Conservation (phyloP, 495 filamentous ascomycete genomes). For the Copromyces sp. region DNA sequence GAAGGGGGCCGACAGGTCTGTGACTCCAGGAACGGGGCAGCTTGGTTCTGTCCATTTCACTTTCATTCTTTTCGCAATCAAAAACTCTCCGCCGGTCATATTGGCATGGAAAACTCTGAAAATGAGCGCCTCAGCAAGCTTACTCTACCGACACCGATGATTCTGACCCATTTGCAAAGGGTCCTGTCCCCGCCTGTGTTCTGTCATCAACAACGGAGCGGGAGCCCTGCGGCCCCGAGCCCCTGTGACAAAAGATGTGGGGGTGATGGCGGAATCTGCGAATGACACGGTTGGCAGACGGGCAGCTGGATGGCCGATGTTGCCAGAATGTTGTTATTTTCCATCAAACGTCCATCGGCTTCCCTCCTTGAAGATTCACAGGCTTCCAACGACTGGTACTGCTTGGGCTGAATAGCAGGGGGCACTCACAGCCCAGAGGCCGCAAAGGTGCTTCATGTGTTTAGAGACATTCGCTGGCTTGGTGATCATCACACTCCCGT, state of each 20-base stretch:
- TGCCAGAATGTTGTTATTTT: conserved; percentile 27
- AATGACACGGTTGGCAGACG: neutral
- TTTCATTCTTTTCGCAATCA: neutral
- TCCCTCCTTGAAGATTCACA: neutral
- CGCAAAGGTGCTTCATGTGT: neutral
- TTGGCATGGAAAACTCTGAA: neutral
- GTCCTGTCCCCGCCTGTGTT: neutral
- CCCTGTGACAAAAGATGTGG: conserved; percentile 13
- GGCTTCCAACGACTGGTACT: neutral
- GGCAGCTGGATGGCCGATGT: conserved; percentile 7
- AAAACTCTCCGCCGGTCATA: neutral
- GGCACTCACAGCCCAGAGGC: neutral
- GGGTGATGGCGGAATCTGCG: conserved; percentile 12
- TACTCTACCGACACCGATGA: neutral
- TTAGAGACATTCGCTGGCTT: neutral
- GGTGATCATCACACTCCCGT: neutral
- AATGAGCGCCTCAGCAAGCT: neutral
- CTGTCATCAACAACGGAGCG: neutral
- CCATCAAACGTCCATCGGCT: neutral
- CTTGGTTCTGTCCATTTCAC: neutral
- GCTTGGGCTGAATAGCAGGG: neutral
- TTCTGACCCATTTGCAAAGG: neutral
- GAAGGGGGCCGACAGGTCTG: neutral
- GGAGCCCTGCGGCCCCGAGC: neutral
- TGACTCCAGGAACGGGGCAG: neutral